Base-by-base conservation (phyloP, 352 stramenopile genomes). In the Plasmopara muralis region DNA sequence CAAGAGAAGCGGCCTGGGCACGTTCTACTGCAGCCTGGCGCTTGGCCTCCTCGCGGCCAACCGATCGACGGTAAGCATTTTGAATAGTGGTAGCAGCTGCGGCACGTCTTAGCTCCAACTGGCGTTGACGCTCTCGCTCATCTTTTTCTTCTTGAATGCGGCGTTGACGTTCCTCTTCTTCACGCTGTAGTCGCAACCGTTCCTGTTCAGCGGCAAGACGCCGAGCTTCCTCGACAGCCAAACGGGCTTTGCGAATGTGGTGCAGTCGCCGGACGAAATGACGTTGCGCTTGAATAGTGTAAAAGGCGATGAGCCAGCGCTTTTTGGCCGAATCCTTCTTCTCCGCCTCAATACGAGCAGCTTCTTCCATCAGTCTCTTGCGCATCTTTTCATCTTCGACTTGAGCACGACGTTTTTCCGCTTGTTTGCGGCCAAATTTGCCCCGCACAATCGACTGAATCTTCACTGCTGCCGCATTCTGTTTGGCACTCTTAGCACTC, bases 361-460 rank as follows among this genome's bases (percentile, higher is more conserved):
- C 76, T 67, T 94, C 81, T 0, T 88, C 72, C 9, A 68, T 50
- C n/a, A 94, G 51, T 12, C 83, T 71, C 70, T 87, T 83, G 48
- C 83, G 83, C 58, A 92, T 61, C 54, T 84, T 85, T 14, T 83
- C 83, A 52, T 94, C 83, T 46, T 82, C 63, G 9, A 91, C 51
- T 52, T 88, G 76, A 16, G 83, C 61, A 29, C 58, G 70, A 37
- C 81, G 77, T 53, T 77, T 85, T 34, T 66, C 53, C 29, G 79
- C 77, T 48, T 77, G 72, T 65, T 90, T 89, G 40, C 83, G 81
- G 28, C 81, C 83, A 12, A 94, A 62, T 47, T 85, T 85, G 44
- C 81, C 81, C n/a, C 83, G 83, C 35, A 91, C 83, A 44, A 94
- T 82, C 15, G 80, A 72, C 62, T 93, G 83, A 43, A 94, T 87